Evolutionary conservation across 1,139 yeast genomes (phyloP).

Genomic region (Suhomyces maxii): DNA sequence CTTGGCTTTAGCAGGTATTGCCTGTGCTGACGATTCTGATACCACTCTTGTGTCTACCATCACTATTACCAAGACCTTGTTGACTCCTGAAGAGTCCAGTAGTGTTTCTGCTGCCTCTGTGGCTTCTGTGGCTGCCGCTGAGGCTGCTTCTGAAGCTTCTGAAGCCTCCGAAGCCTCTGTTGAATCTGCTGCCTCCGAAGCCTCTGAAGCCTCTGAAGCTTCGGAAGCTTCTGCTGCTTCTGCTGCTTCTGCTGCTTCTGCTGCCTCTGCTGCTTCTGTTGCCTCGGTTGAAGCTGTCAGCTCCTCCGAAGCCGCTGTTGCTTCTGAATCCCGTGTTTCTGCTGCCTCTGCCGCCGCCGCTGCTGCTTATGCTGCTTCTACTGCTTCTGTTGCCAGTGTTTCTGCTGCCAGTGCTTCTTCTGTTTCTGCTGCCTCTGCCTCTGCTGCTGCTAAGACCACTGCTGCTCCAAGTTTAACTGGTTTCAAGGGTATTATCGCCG

Average conservation of each 20-base stretch:
- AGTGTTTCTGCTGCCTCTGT: slow-evolving; percentile 22
- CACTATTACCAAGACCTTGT: slow-evolving; percentile 44
- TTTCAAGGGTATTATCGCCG: slow-evolving; percentile 48
- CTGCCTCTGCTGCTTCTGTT: slow-evolving; percentile 19
- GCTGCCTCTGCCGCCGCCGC: slow-evolving; percentile 13
- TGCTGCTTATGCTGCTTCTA: slow-evolving; percentile 16
- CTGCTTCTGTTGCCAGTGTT: slow-evolving; percentile 13
- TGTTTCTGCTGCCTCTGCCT: slow-evolving; percentile 16
- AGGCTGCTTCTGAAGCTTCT: slow-evolving; percentile 12
- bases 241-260: slow-evolving; percentile 15
- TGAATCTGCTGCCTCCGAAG: slow-evolving; percentile 18
- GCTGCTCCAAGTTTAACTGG: slow-evolving; percentile 27
- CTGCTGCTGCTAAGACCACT: slow-evolving; percentile 18
- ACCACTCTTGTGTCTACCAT: slow-evolving; percentile 45
- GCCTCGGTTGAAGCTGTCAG: slow-evolving; percentile 7
- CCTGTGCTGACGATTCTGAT: slow-evolving; percentile 36
- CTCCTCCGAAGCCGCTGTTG: slow-evolving; percentile 15
- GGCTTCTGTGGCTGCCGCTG: slow-evolving; percentile 16
- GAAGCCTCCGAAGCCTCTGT: slow-evolving; percentile 16
- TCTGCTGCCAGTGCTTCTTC: slow-evolving; percentile 13
- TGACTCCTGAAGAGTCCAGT: slow-evolving; percentile 42
- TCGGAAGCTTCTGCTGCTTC: slow-evolving; percentile 18
- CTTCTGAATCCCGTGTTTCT: slow-evolving; percentile 12
- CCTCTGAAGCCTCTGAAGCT: slow-evolving; percentile 13
- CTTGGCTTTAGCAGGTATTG: slow-evolving; percentile 28